phyloP scores from a whole-genome alignment of 257 asterid species.

The Oldenlandia corymbosa region DNA sequence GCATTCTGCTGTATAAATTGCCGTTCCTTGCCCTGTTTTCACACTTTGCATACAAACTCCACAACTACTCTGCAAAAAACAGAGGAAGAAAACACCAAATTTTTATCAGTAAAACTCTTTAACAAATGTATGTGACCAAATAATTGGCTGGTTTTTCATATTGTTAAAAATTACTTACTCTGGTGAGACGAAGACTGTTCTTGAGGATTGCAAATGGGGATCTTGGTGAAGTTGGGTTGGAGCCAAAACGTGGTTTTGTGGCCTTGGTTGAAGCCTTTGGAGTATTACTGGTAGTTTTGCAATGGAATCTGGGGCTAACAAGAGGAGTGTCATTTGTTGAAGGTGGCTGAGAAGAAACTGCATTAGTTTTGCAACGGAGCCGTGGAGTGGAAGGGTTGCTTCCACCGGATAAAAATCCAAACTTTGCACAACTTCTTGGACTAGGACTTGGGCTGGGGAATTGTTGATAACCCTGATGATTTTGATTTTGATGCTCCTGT shows the following conservation, averaged over 20 bases:
- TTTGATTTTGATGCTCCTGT: constrained; percentile 14
- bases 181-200: constrained; percentile 71
- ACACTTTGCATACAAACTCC: constrained; percentile 82
- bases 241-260: constrained; percentile 30
- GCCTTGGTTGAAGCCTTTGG: constrained; percentile 33
- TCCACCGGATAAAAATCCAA: constrained; percentile 31
- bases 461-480: constrained; percentile 13
- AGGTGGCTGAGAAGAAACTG: background rate
- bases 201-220: constrained; percentile 84
- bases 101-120: background rate
- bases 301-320: constrained; percentile 40
- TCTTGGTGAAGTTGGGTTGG: constrained; percentile 86
- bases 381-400: constrained; percentile 71
- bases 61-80: constrained; percentile 56
- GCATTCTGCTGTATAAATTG: constrained; percentile 90
- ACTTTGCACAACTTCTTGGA: constrained; percentile 25
- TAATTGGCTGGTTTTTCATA: too few relatives aligned
- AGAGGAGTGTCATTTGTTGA: constrained; percentile 15
- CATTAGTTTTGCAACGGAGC: constrained; percentile 47
- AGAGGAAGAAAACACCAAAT: background rate
- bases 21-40: constrained; percentile 71
- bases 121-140: too few relatives aligned
- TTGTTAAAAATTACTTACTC: constrained; percentile 37
- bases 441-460: constrained; percentile 27
- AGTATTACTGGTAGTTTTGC: constrained; percentile 37